These are phyloP conservation scores for Senna tora DNA, from an alignment of 306 rosid species.

Conservation along the genomic window DNA sequence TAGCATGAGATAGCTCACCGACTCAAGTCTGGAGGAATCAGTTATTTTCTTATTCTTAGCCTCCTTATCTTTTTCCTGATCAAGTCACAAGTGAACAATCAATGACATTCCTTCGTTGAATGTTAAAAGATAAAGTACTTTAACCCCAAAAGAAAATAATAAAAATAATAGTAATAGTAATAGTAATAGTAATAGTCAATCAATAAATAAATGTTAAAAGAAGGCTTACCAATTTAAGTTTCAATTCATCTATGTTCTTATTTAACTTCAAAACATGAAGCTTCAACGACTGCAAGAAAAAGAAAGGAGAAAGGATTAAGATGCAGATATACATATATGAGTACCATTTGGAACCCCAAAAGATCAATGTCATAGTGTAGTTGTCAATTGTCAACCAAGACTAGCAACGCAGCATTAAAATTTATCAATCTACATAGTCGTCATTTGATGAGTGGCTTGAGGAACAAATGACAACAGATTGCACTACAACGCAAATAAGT, in stretches of 20 bases:
- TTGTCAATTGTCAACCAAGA: conserved; percentile 33
- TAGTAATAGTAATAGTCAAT: background rate
- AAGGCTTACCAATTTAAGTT: conserved; percentile 67
- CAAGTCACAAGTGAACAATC: conserved; percentile 29
- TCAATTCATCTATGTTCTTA: conserved; percentile 67
- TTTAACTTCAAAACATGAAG: conserved; percentile 86
- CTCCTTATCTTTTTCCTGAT: conserved; percentile 64
- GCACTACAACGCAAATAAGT: background rate
- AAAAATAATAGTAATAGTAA: background rate
- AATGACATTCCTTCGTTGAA: conserved; percentile 29
- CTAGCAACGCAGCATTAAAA: conserved; percentile 23
- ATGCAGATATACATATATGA: conserved; percentile 21
- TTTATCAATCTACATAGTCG: conserved; percentile 22
- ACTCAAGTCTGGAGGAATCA: conserved; percentile 41
- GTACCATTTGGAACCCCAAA: background rate
- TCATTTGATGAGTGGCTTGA: conserved; percentile 17
- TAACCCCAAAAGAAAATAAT: background rate
- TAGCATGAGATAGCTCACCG: conserved; percentile 54
- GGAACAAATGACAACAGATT: conserved; percentile 4
- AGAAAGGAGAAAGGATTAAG: conserved; percentile 40
- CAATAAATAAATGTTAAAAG: background rate
- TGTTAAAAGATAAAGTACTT: conserved; percentile 17
- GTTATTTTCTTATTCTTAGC: conserved; percentile 41
- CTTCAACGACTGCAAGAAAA: conserved; percentile 79
- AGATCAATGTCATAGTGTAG: conserved; percentile 25